Base-by-base conservation (phyloP, 2,329 filamentous ascomycete species). In the Ambrosiella beaveri region DNA sequence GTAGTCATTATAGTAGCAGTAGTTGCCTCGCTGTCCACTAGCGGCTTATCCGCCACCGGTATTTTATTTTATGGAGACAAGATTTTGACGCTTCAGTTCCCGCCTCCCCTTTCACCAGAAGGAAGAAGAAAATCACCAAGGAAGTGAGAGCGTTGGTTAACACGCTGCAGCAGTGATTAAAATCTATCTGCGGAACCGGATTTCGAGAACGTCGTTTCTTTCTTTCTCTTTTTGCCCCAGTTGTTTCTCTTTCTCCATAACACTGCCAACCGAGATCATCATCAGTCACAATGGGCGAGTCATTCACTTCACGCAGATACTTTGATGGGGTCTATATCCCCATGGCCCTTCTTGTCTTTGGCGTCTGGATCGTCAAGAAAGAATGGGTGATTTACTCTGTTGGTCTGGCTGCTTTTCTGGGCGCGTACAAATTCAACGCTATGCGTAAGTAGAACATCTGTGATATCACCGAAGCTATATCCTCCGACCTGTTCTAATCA, bases 241-340 rank as follows among this genome's bases (percentile, higher is more conserved):
- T 40, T 54, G 39, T 40, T 38, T 44, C 39, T 50, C 17, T 9
- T 47, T 57, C 52, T 40, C 47, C 45, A 38, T 47, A 39, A 57
- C 40, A 36, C 41, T 9, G 36, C 40, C 51, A 39, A 38, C 27
- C 3, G 36, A 36, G 19, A 52, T 19, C 17, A 51, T 49, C 11
- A 27, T 54, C 58, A 50, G 63, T 63, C 47, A 60, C 47, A 15
- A 53, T 54, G 56, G 73, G 37, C 55, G 68, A 70, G 19, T 70
- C 73, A n/a, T 65, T 73, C 54, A 65, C 77, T 53, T 76, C 82
- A 62, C 75, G 76, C 64, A 75, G 82, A 65, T 88, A 85, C 67
- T 71, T 91, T 67, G 81, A 88, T 71, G 86, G 85, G 67, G 80
- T 94, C 65, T 89, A 91, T 70, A 84, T 94, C 66, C 89, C 90